These are phyloP conservation scores for Naegleria gruberi DNA, from an alignment of 208 protist genomes.

Conservation along the genomic window DNA sequence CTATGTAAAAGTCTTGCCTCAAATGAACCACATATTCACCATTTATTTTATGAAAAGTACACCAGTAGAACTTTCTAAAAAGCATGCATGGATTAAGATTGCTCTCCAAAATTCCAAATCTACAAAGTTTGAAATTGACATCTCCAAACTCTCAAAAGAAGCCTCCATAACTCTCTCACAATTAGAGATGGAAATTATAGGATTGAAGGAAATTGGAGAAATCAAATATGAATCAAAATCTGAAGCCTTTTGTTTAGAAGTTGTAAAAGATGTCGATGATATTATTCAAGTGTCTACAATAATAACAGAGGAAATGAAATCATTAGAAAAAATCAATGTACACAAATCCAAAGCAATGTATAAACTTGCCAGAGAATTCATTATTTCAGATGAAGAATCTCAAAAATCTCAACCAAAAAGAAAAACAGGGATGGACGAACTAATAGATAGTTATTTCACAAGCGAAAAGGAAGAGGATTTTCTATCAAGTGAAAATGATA, in stretches of 20 bases:
- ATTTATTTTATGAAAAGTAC: background rate
- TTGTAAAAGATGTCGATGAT: background rate
- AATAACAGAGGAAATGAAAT: background rate
- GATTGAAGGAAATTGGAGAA: background rate
- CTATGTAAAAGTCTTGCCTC: background rate
- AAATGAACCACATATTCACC: background rate
- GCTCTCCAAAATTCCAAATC: background rate
- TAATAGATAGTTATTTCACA: background rate
- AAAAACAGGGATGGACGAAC: background rate
- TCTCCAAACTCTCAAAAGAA: background rate
- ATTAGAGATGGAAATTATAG: background rate
- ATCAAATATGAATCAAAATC: slow-evolving; percentile 3
- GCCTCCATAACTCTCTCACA: background rate
- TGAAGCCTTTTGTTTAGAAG: background rate
- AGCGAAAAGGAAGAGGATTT: background rate
- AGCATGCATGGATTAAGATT: too few species aligned
- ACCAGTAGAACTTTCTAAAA: background rate
- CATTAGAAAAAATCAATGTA: background rate
- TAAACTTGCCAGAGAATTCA: background rate
- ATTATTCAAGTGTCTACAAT: background rate
- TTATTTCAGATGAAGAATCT: background rate
- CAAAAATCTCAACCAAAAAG: background rate
- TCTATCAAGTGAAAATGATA: background rate
- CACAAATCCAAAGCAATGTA: background rate
- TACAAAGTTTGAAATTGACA: background rate